phyloP scores from a whole-genome alignment of 257 asterid species.

The Thymus mandschuricus region DNA sequence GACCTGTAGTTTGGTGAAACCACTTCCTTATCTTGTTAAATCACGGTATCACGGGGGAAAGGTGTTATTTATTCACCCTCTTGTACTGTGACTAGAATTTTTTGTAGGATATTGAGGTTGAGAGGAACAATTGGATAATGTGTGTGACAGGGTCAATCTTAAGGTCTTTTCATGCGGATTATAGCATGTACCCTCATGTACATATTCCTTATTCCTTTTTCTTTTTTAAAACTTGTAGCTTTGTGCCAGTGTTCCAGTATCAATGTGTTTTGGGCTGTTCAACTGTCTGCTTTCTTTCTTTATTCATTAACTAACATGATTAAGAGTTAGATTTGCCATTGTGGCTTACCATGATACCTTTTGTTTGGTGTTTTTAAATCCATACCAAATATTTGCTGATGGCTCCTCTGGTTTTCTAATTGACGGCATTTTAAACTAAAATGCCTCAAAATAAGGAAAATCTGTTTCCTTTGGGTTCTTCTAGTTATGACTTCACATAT shows the following conservation, averaged over 20 bases:
- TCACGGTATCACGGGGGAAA: background rate
- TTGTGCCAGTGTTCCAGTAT: background rate
- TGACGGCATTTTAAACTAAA: background rate
- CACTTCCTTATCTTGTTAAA: background rate
- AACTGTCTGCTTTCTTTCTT: background rate
- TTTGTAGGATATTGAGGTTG: background rate
- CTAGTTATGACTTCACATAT: constrained; percentile 19
- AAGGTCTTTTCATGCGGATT: background rate
- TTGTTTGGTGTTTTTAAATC: constrained; percentile 11
- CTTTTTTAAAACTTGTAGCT: background rate
- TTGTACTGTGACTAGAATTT: background rate
- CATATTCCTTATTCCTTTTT: background rate
- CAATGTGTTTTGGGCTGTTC: background rate
- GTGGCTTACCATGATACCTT: background rate
- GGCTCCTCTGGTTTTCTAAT: background rate
- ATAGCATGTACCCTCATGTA: background rate
- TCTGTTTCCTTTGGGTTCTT: constrained; percentile 7
- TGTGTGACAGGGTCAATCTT: background rate
- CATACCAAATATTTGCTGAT: background rate
- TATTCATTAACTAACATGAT: background rate
- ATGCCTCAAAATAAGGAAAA: background rate
- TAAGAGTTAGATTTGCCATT: constrained; percentile 15
- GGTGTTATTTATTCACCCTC: background rate
- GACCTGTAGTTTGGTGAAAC: background rate
- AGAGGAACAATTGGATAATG: background rate